A percentile compares a stretch with the other conserved stretches of the same genome.
These are phyloP conservation scores for Suhomyces yuchorum DNA, from an alignment of 1,139 yeast genomes.

Conservation along the genomic window DNA sequence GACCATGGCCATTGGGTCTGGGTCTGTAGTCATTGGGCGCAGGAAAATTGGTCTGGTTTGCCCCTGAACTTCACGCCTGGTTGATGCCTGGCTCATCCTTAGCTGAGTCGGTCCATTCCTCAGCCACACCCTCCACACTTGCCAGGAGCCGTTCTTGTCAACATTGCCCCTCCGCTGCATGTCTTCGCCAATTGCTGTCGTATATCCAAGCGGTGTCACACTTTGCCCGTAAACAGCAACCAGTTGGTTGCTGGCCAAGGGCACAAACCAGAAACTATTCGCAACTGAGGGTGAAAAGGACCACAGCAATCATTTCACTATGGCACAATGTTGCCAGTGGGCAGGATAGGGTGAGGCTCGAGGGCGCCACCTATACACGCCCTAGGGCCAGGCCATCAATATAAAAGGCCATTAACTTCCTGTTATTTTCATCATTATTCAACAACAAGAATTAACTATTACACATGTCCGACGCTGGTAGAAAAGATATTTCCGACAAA, in stretches of 20 bases:
- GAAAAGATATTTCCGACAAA: slow-evolving; percentile 76
- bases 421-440: not conserved
- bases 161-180: not conserved
- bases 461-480: slow-evolving; percentile 71
- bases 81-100: too few relatives aligned
- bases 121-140: not conserved
- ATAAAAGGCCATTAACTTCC: slow-evolving; percentile 6
- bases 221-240: not conserved
- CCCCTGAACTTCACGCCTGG: too few relatives aligned
- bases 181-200: not conserved
- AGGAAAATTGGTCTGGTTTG: too few relatives aligned
- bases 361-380: not conserved
- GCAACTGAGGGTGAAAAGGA: not conserved
- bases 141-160: not conserved
- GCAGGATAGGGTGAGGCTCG: not conserved
- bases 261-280: not conserved
- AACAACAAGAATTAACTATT: slow-evolving; percentile 4
- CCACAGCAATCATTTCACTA: not conserved
- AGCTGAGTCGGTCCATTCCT: too few relatives aligned
- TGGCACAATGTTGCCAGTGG: not conserved
- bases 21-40: too few relatives aligned
- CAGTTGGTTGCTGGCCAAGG: slow-evolving; percentile 2
- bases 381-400: not conserved
- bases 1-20: too few relatives aligned
- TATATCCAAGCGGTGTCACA: not conserved